Percentiles rank a stretch among this genome's conserved stretches.
Evolutionary conservation across 2,329 filamentous ascomycete species (phyloP).

Genomic region (Chrysoporthe cubensis): DNA sequence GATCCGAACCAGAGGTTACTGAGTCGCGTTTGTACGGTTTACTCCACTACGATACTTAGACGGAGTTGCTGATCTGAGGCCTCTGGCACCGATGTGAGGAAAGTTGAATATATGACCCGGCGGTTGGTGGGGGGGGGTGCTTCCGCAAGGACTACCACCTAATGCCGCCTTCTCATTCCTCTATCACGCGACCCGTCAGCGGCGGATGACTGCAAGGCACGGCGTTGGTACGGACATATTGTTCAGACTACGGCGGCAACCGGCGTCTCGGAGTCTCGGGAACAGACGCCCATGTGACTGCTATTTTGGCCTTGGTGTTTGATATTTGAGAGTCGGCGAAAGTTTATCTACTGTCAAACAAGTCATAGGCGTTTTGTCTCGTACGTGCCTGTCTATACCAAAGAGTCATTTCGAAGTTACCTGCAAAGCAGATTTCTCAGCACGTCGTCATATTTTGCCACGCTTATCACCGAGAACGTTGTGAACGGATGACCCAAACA

Average conservation of each 20-base stretch:
- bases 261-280: conserved; percentile 14
- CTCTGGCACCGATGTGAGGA: neutral
- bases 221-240: neutral
- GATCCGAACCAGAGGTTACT: neutral
- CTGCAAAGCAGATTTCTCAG: neutral
- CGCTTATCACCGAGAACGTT: neutral
- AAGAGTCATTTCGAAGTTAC: neutral
- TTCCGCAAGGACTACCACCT: neutral
- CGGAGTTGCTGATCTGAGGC: neutral
- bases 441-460: neutral
- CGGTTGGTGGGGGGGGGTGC: neutral
- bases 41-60: neutral
- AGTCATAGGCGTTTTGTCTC: conserved; percentile 11
- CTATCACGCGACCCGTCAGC: neutral
- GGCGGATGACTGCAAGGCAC: neutral
- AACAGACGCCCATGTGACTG: conserved; percentile 12
- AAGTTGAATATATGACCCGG: neutral
- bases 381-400: neutral
- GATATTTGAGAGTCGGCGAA: neutral
- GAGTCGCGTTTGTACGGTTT: neutral
- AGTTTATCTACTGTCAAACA: neutral
- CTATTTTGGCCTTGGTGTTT: neutral
- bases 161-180: neutral
- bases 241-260: conserved; percentile 4
- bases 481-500: neutral